Conservation (phyloP, 495 filamentous ascomycete species). For the Trichoderma orchidacearum region DNA sequence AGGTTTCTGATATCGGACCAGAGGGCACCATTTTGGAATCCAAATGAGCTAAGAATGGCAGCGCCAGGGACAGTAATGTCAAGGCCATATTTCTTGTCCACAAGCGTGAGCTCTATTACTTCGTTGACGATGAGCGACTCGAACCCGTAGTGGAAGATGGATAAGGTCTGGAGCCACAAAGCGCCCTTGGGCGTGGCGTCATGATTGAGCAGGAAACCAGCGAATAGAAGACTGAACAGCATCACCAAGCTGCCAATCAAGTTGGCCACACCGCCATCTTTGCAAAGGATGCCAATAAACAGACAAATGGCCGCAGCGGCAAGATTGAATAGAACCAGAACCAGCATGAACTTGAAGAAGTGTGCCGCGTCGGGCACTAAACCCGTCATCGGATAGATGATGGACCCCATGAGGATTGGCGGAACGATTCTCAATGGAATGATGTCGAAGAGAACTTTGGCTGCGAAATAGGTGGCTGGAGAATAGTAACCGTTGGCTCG, state of each 20-base stretch:
- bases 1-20: conserved; percentile 79
- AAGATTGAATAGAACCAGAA: conserved; percentile 90
- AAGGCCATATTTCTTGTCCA: conserved; percentile 87
- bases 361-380: conserved; percentile 68
- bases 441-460: conserved; percentile 92
- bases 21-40: conserved; percentile 70
- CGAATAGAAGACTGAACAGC: conserved; percentile 93
- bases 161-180: conserved; percentile 87
- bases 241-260: conserved; percentile 91
- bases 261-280: conserved; percentile 85
- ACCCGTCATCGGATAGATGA: conserved; percentile 97
- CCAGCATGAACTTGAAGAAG: conserved; percentile 83
- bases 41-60: conserved; percentile 85
- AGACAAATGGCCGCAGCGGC: conserved; percentile 86
- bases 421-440: conserved; percentile 87
- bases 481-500: conserved; percentile 95
- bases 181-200: conserved; percentile 75
- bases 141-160: conserved; percentile 98
- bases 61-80: conserved; percentile 94
- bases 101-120: conserved; percentile 75
- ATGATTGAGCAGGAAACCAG: conserved; percentile 85
- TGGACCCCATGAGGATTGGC: conserved; percentile 90
- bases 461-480: conserved; percentile 91
- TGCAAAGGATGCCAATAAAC: conserved; percentile 93
- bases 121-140: conserved; percentile 97